Percentiles rank a stretch among this genome's conserved stretches.
phyloP scores from a whole-genome alignment of 2,329 filamentous ascomycete species.

The Podosphaera aphanis region DNA sequence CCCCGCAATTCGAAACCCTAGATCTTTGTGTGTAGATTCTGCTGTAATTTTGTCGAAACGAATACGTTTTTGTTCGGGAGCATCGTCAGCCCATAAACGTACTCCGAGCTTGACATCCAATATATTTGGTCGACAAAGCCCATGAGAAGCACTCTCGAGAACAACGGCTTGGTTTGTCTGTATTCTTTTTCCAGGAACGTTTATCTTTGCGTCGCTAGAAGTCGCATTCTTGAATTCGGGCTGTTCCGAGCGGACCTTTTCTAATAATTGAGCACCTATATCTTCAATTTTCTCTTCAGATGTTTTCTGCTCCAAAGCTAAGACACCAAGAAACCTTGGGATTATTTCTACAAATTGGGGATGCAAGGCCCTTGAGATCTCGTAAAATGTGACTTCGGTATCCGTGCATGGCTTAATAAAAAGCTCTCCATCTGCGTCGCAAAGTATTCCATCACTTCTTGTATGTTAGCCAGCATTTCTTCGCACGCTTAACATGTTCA shows the following conservation, averaged over 20 bases:
- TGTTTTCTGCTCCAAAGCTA: slow-evolving; percentile 39
- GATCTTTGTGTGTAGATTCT: slow-evolving; percentile 33
- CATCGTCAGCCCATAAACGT: slow-evolving; percentile 62
- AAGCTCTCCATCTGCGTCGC: slow-evolving; percentile 57
- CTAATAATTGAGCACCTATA: slow-evolving; percentile 19
- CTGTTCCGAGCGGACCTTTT: not conserved
- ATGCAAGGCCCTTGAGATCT: slow-evolving; percentile 38
- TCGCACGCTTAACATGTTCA: slow-evolving; percentile 1
- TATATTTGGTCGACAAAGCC: slow-evolving; percentile 69
- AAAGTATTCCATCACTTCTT: slow-evolving; percentile 66
- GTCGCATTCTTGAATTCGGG: not conserved
- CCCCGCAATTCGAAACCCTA: slow-evolving; percentile 40
- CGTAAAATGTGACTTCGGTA: slow-evolving; percentile 75
- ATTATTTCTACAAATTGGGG: slow-evolving; percentile 58
- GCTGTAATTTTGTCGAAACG: slow-evolving; percentile 35
- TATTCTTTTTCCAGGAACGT: slow-evolving; percentile 23
- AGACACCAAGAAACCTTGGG: slow-evolving; percentile 62
- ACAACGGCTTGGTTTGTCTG: slow-evolving; percentile 61
- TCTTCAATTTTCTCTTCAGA: slow-evolving; percentile 26
- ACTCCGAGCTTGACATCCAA: slow-evolving; percentile 80
- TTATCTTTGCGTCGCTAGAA: slow-evolving; percentile 7
- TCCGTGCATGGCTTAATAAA: slow-evolving; percentile 87
- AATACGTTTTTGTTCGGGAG: slow-evolving; percentile 31
- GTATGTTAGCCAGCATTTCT: slow-evolving; percentile 5
- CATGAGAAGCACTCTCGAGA: slow-evolving; percentile 59